phyloP scores from a whole-genome alignment of 257 asterid species.

The Ilex asprella region DNA sequence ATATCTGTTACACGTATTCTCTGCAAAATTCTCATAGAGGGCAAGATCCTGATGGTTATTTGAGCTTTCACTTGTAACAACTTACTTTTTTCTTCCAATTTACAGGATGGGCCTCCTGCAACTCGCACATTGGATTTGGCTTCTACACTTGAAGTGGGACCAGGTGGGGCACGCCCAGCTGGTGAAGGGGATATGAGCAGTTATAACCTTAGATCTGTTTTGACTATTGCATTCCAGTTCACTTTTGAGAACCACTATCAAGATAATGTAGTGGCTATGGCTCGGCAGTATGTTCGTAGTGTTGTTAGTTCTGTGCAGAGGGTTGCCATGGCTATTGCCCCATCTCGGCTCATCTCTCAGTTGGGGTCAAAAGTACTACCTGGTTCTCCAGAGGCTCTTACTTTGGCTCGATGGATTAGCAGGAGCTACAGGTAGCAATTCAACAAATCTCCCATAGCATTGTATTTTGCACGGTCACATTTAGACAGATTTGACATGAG shows the following conservation, averaged over 20 bases:
- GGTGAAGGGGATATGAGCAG: slow-evolving; percentile 46
- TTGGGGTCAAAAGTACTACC: slow-evolving; percentile 57
- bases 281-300: slow-evolving; percentile 80
- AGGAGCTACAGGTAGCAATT: slow-evolving; percentile 67
- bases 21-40: too few species aligned
- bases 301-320: slow-evolving; percentile 81
- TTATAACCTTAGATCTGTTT: slow-evolving; percentile 65
- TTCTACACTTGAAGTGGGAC: slow-evolving; percentile 74
- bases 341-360: slow-evolving; percentile 54
- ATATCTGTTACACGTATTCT: too few species aligned
- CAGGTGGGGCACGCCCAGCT: slow-evolving; percentile 42
- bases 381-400: slow-evolving; percentile 73
- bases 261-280: slow-evolving; percentile 91
- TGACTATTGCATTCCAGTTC: slow-evolving; percentile 96
- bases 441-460: neutral
- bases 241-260: slow-evolving; percentile 72
- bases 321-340: slow-evolving; percentile 88
- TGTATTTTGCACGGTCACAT: too few species aligned
- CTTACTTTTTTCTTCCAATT: neutral
- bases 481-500: too few species aligned
- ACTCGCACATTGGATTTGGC: slow-evolving; percentile 80
- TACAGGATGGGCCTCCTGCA: slow-evolving; percentile 64
- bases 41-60: too few species aligned
- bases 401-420: slow-evolving; percentile 68
- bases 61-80: neutral